These are phyloP conservation scores for Backusella mclennaniae DNA, from an alignment of 192 early-diverging fungal genomes.

Conservation along the genomic window DNA sequence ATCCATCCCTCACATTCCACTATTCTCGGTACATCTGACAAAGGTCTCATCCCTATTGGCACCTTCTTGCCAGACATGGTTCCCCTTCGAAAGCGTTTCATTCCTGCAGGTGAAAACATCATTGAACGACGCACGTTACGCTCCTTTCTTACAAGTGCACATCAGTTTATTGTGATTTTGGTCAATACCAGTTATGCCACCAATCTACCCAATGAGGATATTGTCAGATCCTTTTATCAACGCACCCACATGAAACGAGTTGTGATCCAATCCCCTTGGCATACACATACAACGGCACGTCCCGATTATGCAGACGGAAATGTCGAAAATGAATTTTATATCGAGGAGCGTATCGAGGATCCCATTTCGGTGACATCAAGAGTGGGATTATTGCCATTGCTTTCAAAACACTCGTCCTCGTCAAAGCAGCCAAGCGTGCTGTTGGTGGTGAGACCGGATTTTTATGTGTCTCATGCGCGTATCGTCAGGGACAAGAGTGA, in stretches of 20 bases:
- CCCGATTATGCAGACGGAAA: neutral
- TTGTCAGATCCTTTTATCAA: neutral
- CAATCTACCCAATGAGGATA: neutral
- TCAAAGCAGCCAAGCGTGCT: neutral
- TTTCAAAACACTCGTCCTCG: neutral
- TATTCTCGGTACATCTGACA: neutral
- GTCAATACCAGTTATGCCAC: neutral
- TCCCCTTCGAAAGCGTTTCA: neutral
- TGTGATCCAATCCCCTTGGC: neutral
- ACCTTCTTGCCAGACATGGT: neutral
- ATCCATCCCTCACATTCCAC: neutral
- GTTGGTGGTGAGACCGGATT: slow-evolving; percentile 29
- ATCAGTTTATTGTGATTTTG: neutral
- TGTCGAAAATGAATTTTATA: neutral
- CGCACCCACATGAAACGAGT: neutral
- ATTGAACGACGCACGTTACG: neutral
- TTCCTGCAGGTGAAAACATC: neutral
- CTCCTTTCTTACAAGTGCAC: neutral
- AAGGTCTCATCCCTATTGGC: neutral
- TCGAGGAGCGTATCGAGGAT: neutral
- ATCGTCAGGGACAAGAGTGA: neutral
- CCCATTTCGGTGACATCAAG: neutral
- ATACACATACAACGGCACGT: neutral
- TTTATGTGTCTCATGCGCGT: slow-evolving; percentile 16
- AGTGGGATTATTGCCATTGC: neutral